Conservation (phyloP, 345 rosid species). For the Hibiscus syriacus region DNA sequence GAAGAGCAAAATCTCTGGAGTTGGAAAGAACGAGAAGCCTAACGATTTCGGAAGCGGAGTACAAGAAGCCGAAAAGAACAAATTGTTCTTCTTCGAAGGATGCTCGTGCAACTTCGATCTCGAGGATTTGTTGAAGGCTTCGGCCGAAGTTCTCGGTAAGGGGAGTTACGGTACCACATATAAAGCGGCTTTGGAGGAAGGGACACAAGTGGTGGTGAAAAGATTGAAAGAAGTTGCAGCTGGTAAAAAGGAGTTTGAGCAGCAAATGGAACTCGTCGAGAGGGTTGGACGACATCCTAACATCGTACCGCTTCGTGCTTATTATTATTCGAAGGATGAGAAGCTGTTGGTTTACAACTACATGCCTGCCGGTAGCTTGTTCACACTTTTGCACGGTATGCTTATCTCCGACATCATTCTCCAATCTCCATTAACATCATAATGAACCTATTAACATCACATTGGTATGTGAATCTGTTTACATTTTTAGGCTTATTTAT, state of each 20-base stretch:
- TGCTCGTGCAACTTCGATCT: constrained; percentile 53
- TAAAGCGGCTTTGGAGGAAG: constrained; percentile 70
- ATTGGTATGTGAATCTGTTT: background rate
- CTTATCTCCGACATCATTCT: too few relatives aligned
- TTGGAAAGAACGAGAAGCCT: constrained; percentile 34
- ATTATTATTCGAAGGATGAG: constrained; percentile 55
- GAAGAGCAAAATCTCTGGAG: constrained; percentile 30
- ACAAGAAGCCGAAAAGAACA: constrained; percentile 86
- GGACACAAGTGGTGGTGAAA: constrained; percentile 71
- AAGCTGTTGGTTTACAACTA: constrained; percentile 58
- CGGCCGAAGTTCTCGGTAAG: constrained; percentile 88
- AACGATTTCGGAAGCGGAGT: constrained; percentile 79
- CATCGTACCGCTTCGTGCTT: constrained; percentile 49
- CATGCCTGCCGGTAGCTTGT: constrained; percentile 65
- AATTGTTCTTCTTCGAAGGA: background rate
- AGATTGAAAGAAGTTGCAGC: constrained; percentile 70
- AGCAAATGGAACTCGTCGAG: constrained; percentile 61
- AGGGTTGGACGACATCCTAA: constrained; percentile 50
- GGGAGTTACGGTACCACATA: constrained; percentile 80
- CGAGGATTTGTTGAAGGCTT: constrained; percentile 80
- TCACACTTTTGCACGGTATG: constrained; percentile 53
- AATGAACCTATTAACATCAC: background rate
- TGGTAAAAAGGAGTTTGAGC: constrained; percentile 74
- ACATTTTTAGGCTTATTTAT: constrained; percentile 1
- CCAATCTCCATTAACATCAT: background rate